Evolutionary conservation across 495 filamentous ascomycete genomes (phyloP).

Genomic region (Astrothelium subdiscretum): DNA sequence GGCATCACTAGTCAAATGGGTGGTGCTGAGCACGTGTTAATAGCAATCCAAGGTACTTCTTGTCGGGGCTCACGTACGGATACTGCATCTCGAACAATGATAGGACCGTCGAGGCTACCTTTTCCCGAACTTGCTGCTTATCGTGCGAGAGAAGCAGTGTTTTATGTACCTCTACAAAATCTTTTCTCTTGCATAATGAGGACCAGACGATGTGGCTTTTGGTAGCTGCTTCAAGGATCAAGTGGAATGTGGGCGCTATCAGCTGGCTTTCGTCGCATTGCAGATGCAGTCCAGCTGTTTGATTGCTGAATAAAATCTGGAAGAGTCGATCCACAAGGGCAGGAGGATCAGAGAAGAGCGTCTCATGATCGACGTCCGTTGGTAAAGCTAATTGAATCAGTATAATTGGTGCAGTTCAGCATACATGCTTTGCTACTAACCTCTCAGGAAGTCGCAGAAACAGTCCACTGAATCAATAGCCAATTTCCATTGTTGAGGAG

Average conservation of each 20-base stretch:
- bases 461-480: neutral
- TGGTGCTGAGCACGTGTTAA: neutral
- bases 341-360: neutral
- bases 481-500: neutral
- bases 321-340: neutral
- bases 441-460: neutral
- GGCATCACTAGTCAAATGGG: conserved; percentile 18
- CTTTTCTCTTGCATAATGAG: neutral
- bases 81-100: neutral
- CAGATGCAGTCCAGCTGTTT: neutral
- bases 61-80: conserved; percentile 1
- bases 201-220: neutral
- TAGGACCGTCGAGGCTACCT: neutral
- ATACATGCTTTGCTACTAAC: no score
- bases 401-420: no score
- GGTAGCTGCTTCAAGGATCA: neutral
- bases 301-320: conserved; percentile 12
- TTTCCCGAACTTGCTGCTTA: neutral
- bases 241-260: neutral
- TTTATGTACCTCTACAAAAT: conserved; percentile 3
- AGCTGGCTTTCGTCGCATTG: neutral
- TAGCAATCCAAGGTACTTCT: conserved; percentile 7
- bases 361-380: neutral
- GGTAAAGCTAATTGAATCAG: neutral
- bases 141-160: neutral